These are phyloP conservation scores for Pouteria campechiana DNA, from an alignment of 179 eudicot genomes.

Conservation along the genomic window DNA sequence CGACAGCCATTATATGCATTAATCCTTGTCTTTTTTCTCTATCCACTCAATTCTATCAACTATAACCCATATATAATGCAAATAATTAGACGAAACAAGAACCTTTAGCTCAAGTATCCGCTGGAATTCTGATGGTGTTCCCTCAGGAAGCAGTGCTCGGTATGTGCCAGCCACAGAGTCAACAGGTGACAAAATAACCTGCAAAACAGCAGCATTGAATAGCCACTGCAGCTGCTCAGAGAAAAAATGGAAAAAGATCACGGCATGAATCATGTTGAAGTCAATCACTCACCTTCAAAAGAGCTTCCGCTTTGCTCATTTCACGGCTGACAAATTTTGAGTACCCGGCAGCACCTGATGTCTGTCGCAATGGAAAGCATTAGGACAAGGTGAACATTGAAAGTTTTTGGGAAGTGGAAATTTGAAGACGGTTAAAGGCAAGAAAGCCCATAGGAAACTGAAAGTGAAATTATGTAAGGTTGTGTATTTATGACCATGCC, in stretches of 20 bases:
- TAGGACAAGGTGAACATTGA: no score
- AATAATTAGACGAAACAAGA: no score
- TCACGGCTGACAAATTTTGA: conserved; percentile 89
- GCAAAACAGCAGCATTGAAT: conserved; percentile 7
- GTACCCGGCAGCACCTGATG: conserved; percentile 80
- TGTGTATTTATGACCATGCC: no score
- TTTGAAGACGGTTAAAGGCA: no score
- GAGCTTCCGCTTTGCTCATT: conserved; percentile 99
- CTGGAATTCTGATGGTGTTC: conserved; percentile 84
- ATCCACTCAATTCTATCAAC: no score
- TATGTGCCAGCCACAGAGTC: conserved; percentile 96
- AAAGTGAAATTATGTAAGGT: no score
- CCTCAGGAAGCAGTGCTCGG: conserved; percentile 94
- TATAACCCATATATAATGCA: no score
- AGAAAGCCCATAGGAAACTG: no score
- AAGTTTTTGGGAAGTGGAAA: no score
- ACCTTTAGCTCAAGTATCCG: conserved; percentile 95
- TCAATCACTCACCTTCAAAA: conserved; percentile 48
- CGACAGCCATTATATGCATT: no score
- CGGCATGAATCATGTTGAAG: background rate
- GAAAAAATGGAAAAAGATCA: background rate
- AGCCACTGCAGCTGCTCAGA: background rate
- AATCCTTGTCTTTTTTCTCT: no score
- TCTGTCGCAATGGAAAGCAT: no score
- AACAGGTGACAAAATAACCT: conserved; percentile 92